Evolutionary conservation across 2,329 filamentous ascomycete genomes (phyloP).

Genomic region (Hypoxylon rubiginosum): DNA sequence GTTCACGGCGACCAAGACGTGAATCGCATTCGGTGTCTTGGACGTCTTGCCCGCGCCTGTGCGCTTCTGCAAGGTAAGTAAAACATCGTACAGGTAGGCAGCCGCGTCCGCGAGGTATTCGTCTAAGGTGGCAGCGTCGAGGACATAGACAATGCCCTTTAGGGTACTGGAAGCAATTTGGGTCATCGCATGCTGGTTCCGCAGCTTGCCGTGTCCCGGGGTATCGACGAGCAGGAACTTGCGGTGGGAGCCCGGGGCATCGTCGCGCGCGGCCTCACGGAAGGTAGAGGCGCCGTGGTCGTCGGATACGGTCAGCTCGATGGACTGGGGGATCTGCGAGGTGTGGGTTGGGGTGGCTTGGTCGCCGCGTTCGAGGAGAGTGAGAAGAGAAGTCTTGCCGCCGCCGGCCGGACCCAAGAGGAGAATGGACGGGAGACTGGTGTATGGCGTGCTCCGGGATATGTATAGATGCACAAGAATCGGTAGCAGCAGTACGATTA

Average conservation of each 20-base stretch:
- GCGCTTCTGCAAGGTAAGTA: conserved; percentile 85
- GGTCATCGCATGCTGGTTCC: conserved; percentile 73
- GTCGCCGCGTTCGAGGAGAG: conserved; percentile 73
- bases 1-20: conserved; percentile 89
- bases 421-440: conserved; percentile 80
- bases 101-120: conserved; percentile 79
- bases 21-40: conserved; percentile 71
- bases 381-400: conserved; percentile 91
- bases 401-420: conserved; percentile 83
- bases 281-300: conserved; percentile 62
- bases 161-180: conserved; percentile 53
- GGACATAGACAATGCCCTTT: conserved; percentile 82
- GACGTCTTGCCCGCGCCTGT: conserved; percentile 68
- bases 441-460: conserved; percentile 75
- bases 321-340: conserved; percentile 62
- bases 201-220: conserved; percentile 94
- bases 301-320: conserved; percentile 67
- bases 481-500: conserved; percentile 80
- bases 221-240: conserved; percentile 88
- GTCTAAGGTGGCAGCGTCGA: conserved; percentile 82
- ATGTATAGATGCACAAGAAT: conserved; percentile 82
- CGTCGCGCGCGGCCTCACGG: conserved; percentile 67
- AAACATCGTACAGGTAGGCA: conserved; percentile 87
- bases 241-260: conserved; percentile 68
- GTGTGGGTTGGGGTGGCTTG: conserved; percentile 65